Conservation (phyloP, 108 stramenopile species). For the Nitzschia palea region DNA sequence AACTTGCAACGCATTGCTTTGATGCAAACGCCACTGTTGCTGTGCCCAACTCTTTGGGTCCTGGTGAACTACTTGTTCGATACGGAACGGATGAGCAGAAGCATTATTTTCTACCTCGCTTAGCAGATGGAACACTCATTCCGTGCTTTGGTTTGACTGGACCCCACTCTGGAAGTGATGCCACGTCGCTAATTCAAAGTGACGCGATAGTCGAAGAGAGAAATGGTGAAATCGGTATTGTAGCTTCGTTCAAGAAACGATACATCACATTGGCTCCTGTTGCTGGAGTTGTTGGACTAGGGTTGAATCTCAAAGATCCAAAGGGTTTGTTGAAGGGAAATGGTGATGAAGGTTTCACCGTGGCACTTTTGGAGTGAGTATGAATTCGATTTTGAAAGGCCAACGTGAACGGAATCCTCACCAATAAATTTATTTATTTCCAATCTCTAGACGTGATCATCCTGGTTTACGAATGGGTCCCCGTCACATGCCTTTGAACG, state of each 20-base stretch:
- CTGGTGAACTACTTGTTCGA: conserved; percentile 93
- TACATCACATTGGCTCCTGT: conserved; percentile 99
- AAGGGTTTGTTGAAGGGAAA: conserved; percentile 88
- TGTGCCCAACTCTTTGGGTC: conserved; percentile 97
- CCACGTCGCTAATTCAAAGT: conserved; percentile 92
- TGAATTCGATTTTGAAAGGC: background rate
- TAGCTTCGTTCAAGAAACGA: conserved; percentile 96
- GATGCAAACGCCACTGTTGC: conserved; percentile 96
- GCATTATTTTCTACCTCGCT: conserved; percentile 91
- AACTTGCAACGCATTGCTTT: conserved; percentile 86
- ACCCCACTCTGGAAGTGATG: conserved; percentile 94
- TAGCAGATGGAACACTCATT: conserved; percentile 95
- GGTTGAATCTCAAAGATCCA: conserved; percentile 93
- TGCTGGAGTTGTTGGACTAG: conserved; percentile 95
- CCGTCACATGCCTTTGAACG: conserved; percentile 89
- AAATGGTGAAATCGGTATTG: conserved; percentile 92
- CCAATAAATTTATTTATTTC: conserved; percentile 12
- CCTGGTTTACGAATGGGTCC: conserved; percentile 91
- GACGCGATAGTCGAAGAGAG: conserved; percentile 85
- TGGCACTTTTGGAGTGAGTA: conserved; percentile 91
- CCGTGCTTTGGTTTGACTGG: conserved; percentile 99
- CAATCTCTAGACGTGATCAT: conserved; percentile 73
- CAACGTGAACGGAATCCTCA: background rate
- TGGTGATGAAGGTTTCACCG: conserved; percentile 93
- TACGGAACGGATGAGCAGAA: conserved; percentile 95